These are phyloP conservation scores for Penicillium salamii DNA, from an alignment of 495 filamentous ascomycete genomes.

Conservation along the genomic window DNA sequence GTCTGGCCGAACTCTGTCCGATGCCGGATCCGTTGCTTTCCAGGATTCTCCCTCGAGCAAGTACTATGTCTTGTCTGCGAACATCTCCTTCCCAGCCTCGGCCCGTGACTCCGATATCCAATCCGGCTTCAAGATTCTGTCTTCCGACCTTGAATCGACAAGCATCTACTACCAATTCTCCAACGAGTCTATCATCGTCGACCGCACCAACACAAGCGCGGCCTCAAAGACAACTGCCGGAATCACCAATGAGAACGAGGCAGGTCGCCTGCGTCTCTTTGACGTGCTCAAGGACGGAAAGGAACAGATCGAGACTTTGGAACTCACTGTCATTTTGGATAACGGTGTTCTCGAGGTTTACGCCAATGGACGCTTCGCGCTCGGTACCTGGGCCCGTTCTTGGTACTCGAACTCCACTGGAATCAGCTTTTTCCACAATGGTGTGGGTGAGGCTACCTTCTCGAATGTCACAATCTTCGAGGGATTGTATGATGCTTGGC, in stretches of 20 bases:
- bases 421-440: conserved; percentile 22
- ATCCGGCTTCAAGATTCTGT: conserved; percentile 18
- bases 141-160: conserved; percentile 14
- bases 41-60: conserved; percentile 10
- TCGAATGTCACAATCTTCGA: conserved; percentile 14
- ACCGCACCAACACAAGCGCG: conserved; percentile 20
- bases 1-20: conserved; percentile 1
- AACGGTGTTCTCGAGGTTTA: conserved; percentile 19
- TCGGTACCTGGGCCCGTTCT: conserved; percentile 20
- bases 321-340: conserved; percentile 18
- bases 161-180: conserved; percentile 24
- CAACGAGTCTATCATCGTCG: conserved; percentile 22
- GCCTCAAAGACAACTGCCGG: conserved; percentile 15
- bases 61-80: conserved; percentile 12
- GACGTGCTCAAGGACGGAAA: conserved; percentile 6
- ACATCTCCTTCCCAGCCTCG: conserved; percentile 12
- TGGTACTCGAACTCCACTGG: conserved; percentile 23
- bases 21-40: conserved; percentile 9
- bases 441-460: conserved; percentile 13
- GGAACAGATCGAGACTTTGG: conserved; percentile 16
- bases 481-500: conserved; percentile 21
- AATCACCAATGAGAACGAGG: conserved; percentile 11
- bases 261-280: conserved; percentile 17
- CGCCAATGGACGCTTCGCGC: conserved; percentile 21
- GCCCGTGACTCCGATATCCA: conserved; percentile 14